Conservation (phyloP, 2,329 filamentous ascomycete species). For the Salinomyces thailandicus region DNA sequence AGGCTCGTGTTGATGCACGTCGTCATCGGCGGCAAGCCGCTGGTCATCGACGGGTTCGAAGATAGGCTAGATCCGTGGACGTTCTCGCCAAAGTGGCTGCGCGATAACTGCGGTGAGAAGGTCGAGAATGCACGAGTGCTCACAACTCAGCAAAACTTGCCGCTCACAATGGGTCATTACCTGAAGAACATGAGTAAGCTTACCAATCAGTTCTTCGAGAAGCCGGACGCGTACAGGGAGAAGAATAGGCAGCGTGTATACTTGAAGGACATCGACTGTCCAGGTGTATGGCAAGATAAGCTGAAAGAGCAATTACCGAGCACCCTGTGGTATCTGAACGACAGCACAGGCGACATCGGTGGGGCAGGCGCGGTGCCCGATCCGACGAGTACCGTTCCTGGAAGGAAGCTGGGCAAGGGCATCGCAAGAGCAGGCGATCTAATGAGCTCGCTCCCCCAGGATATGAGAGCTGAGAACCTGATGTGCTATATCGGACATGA, state of each 20-base stretch:
- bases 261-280: conserved; percentile 94
- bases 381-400: conserved; percentile 27
- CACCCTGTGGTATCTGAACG: conserved; percentile 82
- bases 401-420: conserved; percentile 43
- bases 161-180: conserved; percentile 83
- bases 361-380: conserved; percentile 47
- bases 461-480: conserved; percentile 88
- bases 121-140: conserved; percentile 79
- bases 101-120: conserved; percentile 67
- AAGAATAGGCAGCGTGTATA: conserved; percentile 78
- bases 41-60: conserved; percentile 87
- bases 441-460: conserved; percentile 79
- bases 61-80: conserved; percentile 61
- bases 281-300: conserved; percentile 71
- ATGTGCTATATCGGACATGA: conserved; percentile 99
- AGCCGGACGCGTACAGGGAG: conserved; percentile 62
- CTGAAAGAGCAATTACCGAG: conserved; percentile 68
- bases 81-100: conserved; percentile 73
- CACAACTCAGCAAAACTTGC: conserved; percentile 58
- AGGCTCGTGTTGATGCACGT: conserved; percentile 76
- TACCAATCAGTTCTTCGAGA: conserved; percentile 65
- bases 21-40: conserved; percentile 70
- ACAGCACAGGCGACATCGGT: conserved; percentile 52
- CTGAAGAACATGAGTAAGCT: conserved; percentile 76
- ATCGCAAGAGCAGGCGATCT: conserved; percentile 73